These are phyloP conservation scores for Penicillium longicatenatum DNA, from an alignment of 495 filamentous ascomycete species.

Conservation along the genomic window DNA sequence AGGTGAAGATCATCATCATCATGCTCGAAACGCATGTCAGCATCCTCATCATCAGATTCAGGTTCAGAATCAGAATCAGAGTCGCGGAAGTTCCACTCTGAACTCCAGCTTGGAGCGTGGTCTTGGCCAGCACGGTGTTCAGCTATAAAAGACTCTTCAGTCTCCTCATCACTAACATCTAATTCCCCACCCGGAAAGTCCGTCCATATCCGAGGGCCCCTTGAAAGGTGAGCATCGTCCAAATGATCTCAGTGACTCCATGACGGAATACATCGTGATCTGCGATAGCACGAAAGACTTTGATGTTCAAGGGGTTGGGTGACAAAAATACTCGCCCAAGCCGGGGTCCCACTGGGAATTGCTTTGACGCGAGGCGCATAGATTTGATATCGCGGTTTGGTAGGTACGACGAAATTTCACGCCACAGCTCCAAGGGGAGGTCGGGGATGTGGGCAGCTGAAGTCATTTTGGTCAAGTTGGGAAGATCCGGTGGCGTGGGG, in stretches of 20 bases:
- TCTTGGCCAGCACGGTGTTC: no score
- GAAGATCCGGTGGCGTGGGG: no score
- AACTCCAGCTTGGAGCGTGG: no score
- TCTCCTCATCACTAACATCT: neutral
- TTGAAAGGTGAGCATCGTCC: constrained; percentile 19
- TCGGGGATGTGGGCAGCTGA: no score
- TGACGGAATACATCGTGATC: constrained; percentile 15
- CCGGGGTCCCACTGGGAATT: constrained; percentile 6
- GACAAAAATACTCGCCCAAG: constrained; percentile 19
- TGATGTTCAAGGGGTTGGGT: constrained; percentile 18
- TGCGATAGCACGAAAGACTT: constrained; percentile 16
- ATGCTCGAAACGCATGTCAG: no score
- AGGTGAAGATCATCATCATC: no score
- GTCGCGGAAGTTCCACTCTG: no score
- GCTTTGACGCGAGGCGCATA: constrained; percentile 13
- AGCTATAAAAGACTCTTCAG: constrained; percentile 3
- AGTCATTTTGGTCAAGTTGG: no score
- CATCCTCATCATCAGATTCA: no score
- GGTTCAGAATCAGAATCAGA: no score
- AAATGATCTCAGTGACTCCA: constrained; percentile 18
- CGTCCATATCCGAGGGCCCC: neutral
- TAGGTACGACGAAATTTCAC: constrained; percentile 7
- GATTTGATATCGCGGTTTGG: constrained; percentile 14
- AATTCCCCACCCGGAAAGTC: neutral
- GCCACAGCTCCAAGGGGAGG: neutral